phyloP scores from a whole-genome alignment of 1,284 basidiomycete species.

The Coniferiporia weirii region DNA sequence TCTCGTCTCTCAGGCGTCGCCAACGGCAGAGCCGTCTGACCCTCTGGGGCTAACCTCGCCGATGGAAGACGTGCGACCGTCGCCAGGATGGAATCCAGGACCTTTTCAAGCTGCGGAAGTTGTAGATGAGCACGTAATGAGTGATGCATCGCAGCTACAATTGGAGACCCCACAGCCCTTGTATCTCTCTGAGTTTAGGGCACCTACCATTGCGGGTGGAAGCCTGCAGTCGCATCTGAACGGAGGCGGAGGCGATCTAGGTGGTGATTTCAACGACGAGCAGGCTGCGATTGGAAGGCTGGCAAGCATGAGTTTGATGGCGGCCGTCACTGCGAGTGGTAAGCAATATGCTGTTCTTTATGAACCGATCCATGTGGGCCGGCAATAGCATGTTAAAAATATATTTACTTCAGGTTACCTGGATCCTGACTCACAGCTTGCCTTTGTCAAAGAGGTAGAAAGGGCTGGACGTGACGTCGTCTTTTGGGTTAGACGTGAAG shows the following conservation, averaged over 20 bases:
- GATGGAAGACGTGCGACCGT: background rate
- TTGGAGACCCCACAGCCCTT: background rate
- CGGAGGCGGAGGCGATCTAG: background rate
- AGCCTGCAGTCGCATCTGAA: background rate
- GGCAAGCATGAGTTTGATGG: slow-evolving; percentile 91
- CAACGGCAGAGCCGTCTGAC: background rate
- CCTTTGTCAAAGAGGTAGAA: slow-evolving; percentile 81
- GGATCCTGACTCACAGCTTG: slow-evolving; percentile 52
- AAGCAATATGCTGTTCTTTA: slow-evolving; percentile 25
- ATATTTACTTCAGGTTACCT: slow-evolving; percentile 45
- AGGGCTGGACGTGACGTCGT: slow-evolving; percentile 74
- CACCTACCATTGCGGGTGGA: background rate
- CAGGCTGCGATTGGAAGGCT: slow-evolving; percentile 86
- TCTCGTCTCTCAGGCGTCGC: background rate
- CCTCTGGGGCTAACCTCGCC: background rate
- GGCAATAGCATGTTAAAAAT: slow-evolving; percentile 5
- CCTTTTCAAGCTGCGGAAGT: background rate
- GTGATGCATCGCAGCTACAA: background rate
- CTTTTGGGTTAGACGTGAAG: slow-evolving; percentile 86
- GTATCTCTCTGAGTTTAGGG: background rate
- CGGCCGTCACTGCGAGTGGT: slow-evolving; percentile 76
- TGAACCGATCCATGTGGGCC: background rate
- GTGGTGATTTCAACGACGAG: slow-evolving; percentile 13
- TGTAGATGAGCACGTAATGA: background rate
- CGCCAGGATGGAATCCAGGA: background rate